A percentile compares a stretch with the other conserved stretches of the same genome.
Evolutionary conservation across 2,329 filamentous ascomycete species (phyloP).

Genomic region (Rutstroemia sp.): DNA sequence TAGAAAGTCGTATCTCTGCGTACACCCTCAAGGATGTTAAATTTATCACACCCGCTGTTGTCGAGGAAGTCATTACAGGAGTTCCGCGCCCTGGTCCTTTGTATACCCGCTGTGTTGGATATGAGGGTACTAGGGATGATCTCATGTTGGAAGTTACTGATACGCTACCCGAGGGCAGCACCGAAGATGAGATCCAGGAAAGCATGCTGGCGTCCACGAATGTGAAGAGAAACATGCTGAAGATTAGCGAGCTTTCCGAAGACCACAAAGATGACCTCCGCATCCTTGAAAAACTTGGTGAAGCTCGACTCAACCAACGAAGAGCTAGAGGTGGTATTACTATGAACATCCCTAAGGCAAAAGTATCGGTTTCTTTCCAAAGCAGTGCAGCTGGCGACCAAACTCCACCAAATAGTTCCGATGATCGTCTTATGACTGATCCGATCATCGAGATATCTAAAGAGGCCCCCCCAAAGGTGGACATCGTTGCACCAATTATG

Average conservation of each 20-base stretch:
- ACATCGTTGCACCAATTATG: constrained; percentile 39
- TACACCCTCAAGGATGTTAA: constrained; percentile 47
- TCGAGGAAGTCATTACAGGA: constrained; percentile 31
- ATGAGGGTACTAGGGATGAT: too few species aligned
- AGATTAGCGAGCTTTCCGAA: constrained; percentile 33
- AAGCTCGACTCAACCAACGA: constrained; percentile 25
- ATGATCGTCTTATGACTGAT: neutral
- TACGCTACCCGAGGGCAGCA: too few species aligned
- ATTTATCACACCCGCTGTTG: constrained; percentile 47
- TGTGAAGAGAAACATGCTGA: constrained; percentile 38
- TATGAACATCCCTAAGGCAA: neutral
- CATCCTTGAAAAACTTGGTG: constrained; percentile 41
- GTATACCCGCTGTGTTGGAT: too few species aligned
- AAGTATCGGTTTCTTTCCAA: constrained; percentile 10
- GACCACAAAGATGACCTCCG: constrained; percentile 39
- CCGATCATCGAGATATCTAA: neutral
- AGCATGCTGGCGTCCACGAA: neutral
- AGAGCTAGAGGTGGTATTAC: constrained; percentile 6
- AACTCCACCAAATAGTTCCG: too few species aligned
- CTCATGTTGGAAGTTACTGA: too few species aligned
- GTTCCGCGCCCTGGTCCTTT: neutral
- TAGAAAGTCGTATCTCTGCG: constrained; percentile 48
- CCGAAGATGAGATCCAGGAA: too few species aligned
- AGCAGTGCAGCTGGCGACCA: constrained; percentile 10
- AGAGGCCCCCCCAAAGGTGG: neutral